A percentile compares a stretch with the other conserved stretches of the same genome.
phyloP scores from a whole-genome alignment of 2,329 filamentous ascomycete species.

The Chrysoporthe deuterocubensis region DNA sequence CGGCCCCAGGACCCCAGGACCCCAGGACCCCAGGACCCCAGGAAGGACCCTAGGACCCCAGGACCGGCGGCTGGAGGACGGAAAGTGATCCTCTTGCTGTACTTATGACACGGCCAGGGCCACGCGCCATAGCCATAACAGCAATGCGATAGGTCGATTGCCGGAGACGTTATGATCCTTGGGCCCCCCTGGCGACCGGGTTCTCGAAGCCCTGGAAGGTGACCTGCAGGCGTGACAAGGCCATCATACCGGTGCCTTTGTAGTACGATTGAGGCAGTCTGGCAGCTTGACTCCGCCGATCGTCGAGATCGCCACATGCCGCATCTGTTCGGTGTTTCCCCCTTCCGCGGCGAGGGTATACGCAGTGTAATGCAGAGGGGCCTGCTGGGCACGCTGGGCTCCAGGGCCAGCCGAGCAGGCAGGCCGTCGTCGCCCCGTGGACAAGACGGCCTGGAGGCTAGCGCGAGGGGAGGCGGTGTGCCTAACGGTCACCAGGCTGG shows the following conservation, averaged over 20 bases:
- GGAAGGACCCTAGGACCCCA: background rate
- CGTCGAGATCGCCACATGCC: background rate
- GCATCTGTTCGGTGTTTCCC: background rate
- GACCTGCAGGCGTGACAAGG: background rate
- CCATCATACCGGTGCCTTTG: background rate
- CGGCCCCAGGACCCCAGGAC: too few relatives aligned
- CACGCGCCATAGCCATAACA: background rate
- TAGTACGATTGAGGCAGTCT: background rate
- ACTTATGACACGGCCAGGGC: background rate
- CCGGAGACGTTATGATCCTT: background rate
- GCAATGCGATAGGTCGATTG: background rate
- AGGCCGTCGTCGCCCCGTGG: too few relatives aligned
- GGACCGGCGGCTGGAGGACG: constrained; percentile 1
- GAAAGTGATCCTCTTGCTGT: background rate
- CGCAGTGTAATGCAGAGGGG: too few relatives aligned
- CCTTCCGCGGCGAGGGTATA: background rate
- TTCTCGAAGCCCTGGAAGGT: constrained; percentile 8
- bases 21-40: too few relatives aligned
- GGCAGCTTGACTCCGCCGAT: background rate
- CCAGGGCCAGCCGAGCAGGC: too few relatives aligned
- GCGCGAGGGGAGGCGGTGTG: too few relatives aligned
- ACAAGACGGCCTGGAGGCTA: too few relatives aligned
- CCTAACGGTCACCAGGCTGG: too few relatives aligned
- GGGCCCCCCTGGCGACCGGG: background rate
- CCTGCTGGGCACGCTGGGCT: too few relatives aligned